A percentile compares a stretch with the other conserved stretches of the same genome.
Evolutionary conservation across 2,329 filamentous ascomycete species (phyloP).

Genomic region (Zymoseptoria ardabiliae): DNA sequence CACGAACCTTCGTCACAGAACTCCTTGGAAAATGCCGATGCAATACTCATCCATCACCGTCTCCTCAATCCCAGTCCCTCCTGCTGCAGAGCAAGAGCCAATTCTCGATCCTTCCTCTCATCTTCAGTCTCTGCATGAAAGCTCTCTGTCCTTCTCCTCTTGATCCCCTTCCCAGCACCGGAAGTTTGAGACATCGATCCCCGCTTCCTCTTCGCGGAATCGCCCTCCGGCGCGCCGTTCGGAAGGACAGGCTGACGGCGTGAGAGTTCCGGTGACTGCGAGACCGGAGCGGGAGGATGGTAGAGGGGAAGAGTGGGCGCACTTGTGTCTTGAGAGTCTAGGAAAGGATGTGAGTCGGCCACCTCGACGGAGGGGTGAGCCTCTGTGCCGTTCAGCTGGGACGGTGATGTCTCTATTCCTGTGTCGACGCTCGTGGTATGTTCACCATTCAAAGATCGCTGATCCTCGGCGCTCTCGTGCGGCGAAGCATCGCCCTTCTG

Average conservation of each 20-base stretch:
- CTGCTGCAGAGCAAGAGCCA: constrained; percentile 16
- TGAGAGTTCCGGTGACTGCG: constrained; percentile 23
- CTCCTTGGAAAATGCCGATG: neutral
- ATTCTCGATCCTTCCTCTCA: constrained; percentile 8
- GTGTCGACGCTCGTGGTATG: neutral
- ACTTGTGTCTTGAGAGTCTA: constrained; percentile 9
- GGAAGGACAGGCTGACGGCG: constrained; percentile 16
- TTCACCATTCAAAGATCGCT: neutral
- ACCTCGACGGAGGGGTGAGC: neutral
- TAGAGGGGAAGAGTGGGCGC: constrained; percentile 21
- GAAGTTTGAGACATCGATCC: constrained; percentile 10
- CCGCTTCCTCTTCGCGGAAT: constrained; percentile 18
- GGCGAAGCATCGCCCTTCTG: constrained; percentile 2
- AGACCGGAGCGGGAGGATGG: constrained; percentile 22
- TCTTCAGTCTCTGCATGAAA: neutral
- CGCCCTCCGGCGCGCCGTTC: constrained; percentile 5
- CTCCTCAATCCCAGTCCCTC: constrained; percentile 12
- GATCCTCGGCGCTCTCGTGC: neutral
- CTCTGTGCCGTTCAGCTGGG: constrained; percentile 4
- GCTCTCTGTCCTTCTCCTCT: neutral
- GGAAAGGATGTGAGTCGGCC: constrained; percentile 1
- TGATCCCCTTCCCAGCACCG: neutral
- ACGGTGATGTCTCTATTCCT: neutral
- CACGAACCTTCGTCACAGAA: neutral
- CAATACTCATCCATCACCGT: neutral